Base-by-base conservation (phyloP, 164 flowering plant species). In the Stephania japonica region DNA sequence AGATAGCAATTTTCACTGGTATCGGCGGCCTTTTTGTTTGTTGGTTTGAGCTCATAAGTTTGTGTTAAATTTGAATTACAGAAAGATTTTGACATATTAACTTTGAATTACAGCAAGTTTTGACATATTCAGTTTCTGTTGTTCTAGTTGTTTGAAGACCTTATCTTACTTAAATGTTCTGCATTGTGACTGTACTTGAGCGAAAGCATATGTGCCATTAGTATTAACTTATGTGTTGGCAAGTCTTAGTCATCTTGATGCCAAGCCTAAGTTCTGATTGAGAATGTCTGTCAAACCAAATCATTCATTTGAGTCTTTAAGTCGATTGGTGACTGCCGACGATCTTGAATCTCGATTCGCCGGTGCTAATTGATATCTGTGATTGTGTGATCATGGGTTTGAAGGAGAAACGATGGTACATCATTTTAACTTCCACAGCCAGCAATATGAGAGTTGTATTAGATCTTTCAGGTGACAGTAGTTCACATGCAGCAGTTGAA, bases 1-100 rank as follows among this genome's bases (percentile, higher is more conserved):
- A 87, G 80, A 26, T 7, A 38, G 6, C 19, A 23, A 7, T 64
- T 5, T n/a, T 16, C 27, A 0, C 67, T 18, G 13, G 32, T 8
- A 25, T 64, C 25, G 9, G 27, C 67, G 14, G 18, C n/a, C n/a
- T 61, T 21, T 13, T 7, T 64, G 67, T 56, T 8, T 23, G 38
- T 64, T 64, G 64, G 24, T 21, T 61, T 61, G 25, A 0, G 21
- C 23, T 61, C 19, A 23, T 23, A 64, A 1, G 67, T 64, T 26
- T 13, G 7, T 64, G 32, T 64, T 65, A 73, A 53, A 65, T 25
- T 49, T 67, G 19, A 27, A 64, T 21, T 64, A 13, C 7, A 7
- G 27, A 23, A 4, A 64, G 25, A 0, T 64, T 64, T 64, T 61
- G 65, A n/a, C n/a, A n/a, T n/a, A n/a, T n/a, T n/a, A n/a, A n/a